Base-by-base conservation (phyloP, 1,139 yeast species). In the Saccharomyces pastorianus region DNA sequence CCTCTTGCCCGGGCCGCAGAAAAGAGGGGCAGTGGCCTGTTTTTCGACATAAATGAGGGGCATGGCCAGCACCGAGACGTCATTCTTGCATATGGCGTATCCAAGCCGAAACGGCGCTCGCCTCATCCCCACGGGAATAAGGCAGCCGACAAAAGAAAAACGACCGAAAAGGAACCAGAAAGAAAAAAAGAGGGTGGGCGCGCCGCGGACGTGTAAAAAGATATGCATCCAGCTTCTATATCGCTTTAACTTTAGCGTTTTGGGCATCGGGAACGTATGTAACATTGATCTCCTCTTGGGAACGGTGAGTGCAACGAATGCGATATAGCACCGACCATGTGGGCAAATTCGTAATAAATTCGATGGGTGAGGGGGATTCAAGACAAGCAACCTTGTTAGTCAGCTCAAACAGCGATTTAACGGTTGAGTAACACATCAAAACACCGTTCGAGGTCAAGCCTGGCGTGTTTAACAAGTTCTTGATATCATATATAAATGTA, bases 181-280 rank as follows among this genome's bases (percentile, higher is more conserved):
- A 32, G 13, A 13, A 47, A 47, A 47, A 48, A 48, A 48, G 38
- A 48, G 50, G 38, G 50, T 34, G 44, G 50, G 20, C 34, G 41
- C 50, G 44, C 44, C 44, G 44, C 44, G 44, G 44, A 38, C 25
- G n/a, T 38, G 44, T 20, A 26, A 38, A 20, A 38, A 20, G 44
- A 38, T 38, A 38, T 38, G 44, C 44, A 38, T 38, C 25, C 44
- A 26, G n/a, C 20, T 38, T 38, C 44, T 38, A 38, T 38, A 38
- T 38, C 44, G 44, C 44, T 38, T 17, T 38, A 4, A 6, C 7
- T 38, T 38, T 38, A 9, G n/a, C 13, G 8, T 38, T 38, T 17
- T 17, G 44, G 25, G 4, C 25, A 38, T 38, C 26, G 26, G 25
- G 8, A 38, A 38, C 25, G 26, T 38, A 14, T 9, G 44, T 9